These are phyloP conservation scores for Xylaria sp. DNA, from an alignment of 2,329 filamentous ascomycete genomes.

Conservation along the genomic window DNA sequence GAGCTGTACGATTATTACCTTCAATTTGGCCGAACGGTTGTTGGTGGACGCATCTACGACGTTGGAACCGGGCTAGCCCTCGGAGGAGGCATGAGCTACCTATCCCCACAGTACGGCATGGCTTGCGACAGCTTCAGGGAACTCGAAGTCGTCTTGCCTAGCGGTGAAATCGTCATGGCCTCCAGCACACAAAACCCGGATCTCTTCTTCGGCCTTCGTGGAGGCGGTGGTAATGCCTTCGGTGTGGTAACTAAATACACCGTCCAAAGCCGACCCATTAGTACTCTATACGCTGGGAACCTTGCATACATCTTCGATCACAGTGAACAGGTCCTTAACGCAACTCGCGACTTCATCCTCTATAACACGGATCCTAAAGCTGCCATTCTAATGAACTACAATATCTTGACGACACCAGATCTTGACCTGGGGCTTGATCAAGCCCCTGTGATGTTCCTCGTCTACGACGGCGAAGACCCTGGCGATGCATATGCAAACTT, in stretches of 20 bases:
- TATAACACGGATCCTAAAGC: constrained; percentile 33
- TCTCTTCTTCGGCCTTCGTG: constrained; percentile 31
- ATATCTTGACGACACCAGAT: constrained; percentile 26
- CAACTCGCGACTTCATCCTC: constrained; percentile 35
- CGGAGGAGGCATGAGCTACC: constrained; percentile 32
- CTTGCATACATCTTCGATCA: constrained; percentile 26
- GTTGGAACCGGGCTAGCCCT: constrained; percentile 31
- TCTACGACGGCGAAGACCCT: constrained; percentile 28
- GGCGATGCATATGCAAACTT: constrained; percentile 28
- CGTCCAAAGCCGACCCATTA: constrained; percentile 27
- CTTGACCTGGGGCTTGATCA: constrained; percentile 27
- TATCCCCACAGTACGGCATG: constrained; percentile 36
- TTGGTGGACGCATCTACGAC: constrained; percentile 30
- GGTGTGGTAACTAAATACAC: constrained; percentile 34
- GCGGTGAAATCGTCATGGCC: constrained; percentile 28
- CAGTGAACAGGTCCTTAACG: constrained; percentile 23
- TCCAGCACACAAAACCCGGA: constrained; percentile 25
- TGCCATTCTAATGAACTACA: constrained; percentile 28
- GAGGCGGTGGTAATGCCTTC: constrained; percentile 28
- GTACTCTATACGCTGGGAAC: constrained; percentile 31
- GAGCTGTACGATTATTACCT: constrained; percentile 32
- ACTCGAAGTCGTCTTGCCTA: constrained; percentile 33
- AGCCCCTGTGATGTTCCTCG: constrained; percentile 33
- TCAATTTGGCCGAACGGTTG: constrained; percentile 23
- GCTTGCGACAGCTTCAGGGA: constrained; percentile 34